Evolutionary conservation across 305 asterid genomes (phyloP), one percentile per base, ranked within the genome.

Genomic region (Ilex paraguariensis): DNA sequence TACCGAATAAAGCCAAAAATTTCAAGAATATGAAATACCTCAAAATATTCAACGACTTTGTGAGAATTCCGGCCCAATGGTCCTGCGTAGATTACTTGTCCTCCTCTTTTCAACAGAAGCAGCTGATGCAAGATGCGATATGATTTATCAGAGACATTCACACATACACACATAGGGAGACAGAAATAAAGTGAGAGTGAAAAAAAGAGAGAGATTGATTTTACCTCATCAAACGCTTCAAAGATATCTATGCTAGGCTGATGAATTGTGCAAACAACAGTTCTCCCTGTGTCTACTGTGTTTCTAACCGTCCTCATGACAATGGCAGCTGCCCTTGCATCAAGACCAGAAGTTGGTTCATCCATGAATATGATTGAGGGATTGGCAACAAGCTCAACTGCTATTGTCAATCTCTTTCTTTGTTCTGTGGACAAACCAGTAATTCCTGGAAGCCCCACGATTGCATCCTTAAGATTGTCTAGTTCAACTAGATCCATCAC

Each of bases 321-420:
- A 51, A 67, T 67, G 32, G 71, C 71, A 39, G 71, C 71, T 14
- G 71, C 65, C 11, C 71, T 52, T 32, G 71, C 71, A 59, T 67
- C 71, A n/a, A 67, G 71, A 13, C 65, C 59, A 11, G 71, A 59
- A 31, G 71, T 67, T 5, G 71, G 71, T 45, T 67, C 71, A 17
- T 67, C 71, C 71, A 67, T 67, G 71, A 67, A 67, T 33, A 67
- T 67, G 30, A 67, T 53, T 5, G 71, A 67, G 1, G 71, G 71
- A 67, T 67, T 67, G n/a, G 71, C 71, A 54, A 67, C 71, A 49
- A 67, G 48, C 39, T 67, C 71, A n/a, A 67, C 66, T 12, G 71
- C 71, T 12, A 67, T 67, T 7, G 71, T 67, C 3, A 67, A 53
- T 40, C 71, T 60, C 49, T 67, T 67, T 31, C 71, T 53, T 12